These are phyloP conservation scores for Monocercomonoides exilis DNA, from an alignment of 78 protist species.

Conservation along the genomic window DNA sequence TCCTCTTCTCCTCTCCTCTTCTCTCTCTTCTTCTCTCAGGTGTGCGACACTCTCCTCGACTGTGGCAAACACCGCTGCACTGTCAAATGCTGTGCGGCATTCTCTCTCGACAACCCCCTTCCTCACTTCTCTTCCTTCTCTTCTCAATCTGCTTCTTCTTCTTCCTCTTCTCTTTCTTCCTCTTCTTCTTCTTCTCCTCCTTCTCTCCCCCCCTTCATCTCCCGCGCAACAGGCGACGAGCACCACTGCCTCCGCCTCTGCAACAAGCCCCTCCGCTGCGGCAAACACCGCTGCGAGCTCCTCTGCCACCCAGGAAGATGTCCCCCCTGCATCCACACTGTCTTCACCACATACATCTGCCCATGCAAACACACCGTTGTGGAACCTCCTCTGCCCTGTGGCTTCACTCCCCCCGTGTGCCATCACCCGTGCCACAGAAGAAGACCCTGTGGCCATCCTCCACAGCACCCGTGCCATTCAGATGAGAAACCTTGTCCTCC, in stretches of 20 bases:
- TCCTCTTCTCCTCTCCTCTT: neutral
- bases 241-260: neutral
- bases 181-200: too few relatives aligned
- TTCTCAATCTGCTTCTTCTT: too few relatives aligned
- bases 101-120: neutral
- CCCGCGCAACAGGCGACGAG: neutral
- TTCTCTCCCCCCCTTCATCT: too few relatives aligned
- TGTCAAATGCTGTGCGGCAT: neutral
- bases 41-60: neutral
- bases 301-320: conserved; percentile 16
- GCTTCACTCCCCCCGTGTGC: conserved; percentile 16
- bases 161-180: neutral
- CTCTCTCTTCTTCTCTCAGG: neutral
- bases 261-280: neutral
- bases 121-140: neutral
- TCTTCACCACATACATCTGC: conserved; percentile 11
- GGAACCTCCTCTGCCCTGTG: conserved; percentile 30
- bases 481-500: conserved; percentile 9
- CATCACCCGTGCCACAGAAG: neutral
- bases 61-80: neutral
- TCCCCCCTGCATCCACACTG: neutral
- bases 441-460: conserved; percentile 23
- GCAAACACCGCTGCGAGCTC: neutral
- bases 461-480: conserved; percentile 16
- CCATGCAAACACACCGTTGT: conserved; percentile 5